Conservation (phyloP, 306 rosid species). For the Rubus idaeus region DNA sequence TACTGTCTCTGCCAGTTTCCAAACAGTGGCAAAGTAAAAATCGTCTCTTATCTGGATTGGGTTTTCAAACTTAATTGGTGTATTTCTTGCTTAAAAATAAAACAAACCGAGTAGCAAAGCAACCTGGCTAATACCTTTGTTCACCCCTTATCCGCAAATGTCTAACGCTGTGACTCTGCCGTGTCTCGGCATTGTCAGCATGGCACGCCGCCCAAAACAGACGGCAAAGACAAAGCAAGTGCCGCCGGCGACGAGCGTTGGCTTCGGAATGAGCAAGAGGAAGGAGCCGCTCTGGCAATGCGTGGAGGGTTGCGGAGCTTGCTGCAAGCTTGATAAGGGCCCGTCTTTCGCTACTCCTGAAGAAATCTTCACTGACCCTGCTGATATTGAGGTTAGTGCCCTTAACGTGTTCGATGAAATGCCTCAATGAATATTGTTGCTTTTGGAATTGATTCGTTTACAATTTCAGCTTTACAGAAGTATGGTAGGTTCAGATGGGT, state of each 20-base stretch:
- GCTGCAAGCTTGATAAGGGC: conserved; percentile 80
- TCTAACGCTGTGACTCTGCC: conserved; percentile 24
- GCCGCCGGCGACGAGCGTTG: conserved; percentile 20
- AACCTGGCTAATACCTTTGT: background rate
- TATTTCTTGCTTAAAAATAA: background rate
- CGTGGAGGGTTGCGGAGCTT: conserved; percentile 87
- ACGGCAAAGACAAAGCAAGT: conserved; percentile 25
- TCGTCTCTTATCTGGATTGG: too few relatives aligned
- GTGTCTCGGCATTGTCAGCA: conserved; percentile 21
- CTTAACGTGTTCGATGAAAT: background rate
- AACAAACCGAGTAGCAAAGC: background rate
- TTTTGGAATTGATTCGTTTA: background rate
- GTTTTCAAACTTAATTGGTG: too few relatives aligned
- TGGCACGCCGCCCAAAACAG: conserved; percentile 34
- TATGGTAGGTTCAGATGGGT: conserved; percentile 78
- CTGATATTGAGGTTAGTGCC: conserved; percentile 53
- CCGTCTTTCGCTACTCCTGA: conserved; percentile 75
- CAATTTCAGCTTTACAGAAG: conserved; percentile 77
- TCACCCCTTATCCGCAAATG: conserved; percentile 26
- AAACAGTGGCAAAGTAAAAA: too few relatives aligned
- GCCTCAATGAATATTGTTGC: background rate
- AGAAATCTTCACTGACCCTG: conserved; percentile 64
- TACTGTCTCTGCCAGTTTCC: too few relatives aligned
- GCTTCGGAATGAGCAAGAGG: conserved; percentile 39
- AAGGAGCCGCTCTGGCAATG: conserved; percentile 66